Conservation (phyloP, 345 rosid genomes). For the Balakata baccata region DNA sequence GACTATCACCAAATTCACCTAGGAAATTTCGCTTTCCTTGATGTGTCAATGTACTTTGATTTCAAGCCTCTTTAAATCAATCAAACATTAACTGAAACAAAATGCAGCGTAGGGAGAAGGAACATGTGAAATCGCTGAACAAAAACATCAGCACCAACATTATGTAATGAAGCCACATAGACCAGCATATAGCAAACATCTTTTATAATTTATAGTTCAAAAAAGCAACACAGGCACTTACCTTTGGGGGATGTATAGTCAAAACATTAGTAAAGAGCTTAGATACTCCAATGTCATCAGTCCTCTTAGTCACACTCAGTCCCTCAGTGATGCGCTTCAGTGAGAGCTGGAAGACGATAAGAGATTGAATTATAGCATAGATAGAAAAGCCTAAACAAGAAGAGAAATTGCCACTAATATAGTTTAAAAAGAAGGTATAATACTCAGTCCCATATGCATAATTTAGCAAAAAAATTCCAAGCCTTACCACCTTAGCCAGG, state of each 20-base stretch:
- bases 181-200: neutral
- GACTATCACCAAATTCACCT: neutral
- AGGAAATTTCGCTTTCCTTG: neutral
- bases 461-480: slow-evolving; percentile 16
- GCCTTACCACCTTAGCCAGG: slow-evolving; percentile 77
- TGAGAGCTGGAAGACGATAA: slow-evolving; percentile 59
- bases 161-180: neutral
- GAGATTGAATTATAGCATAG: slow-evolving; percentile 8
- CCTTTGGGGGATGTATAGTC: slow-evolving; percentile 73
- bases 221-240: slow-evolving; percentile 19
- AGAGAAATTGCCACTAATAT: neutral
- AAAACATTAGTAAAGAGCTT: slow-evolving; percentile 81
- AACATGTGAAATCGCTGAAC: neutral
- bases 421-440: neutral
- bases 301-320: slow-evolving; percentile 51
- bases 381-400: neutral
- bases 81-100: slow-evolving; percentile 6
- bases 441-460: neutral
- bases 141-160: neutral
- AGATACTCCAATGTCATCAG: slow-evolving; percentile 60
- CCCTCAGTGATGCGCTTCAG: slow-evolving; percentile 88
- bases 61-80: neutral
- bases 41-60: neutral
- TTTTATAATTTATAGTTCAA: neutral
- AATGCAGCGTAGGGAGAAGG: neutral